These are phyloP conservation scores for Mycena sp. DNA, from an alignment of 1,284 basidiomycete species.

Conservation along the genomic window DNA sequence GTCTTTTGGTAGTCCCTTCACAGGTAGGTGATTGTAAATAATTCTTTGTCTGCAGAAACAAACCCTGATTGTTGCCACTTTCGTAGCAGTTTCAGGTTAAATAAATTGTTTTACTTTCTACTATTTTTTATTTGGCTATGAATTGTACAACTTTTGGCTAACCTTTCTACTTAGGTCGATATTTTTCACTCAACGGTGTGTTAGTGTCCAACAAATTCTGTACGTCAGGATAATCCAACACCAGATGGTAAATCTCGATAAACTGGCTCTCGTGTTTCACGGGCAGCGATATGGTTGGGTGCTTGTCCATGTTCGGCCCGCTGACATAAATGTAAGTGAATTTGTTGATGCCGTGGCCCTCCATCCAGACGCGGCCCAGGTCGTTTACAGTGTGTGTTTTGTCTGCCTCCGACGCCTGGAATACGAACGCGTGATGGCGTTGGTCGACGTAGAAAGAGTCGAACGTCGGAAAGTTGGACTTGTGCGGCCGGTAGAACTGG, in stretches of 20 bases:
- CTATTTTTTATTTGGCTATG: too few relatives aligned
- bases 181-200: too few relatives aligned
- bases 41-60: too few relatives aligned
- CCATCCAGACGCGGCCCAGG: not conserved
- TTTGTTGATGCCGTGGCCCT: constrained; percentile 2
- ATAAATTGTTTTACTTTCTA: too few relatives aligned
- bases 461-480: constrained; percentile 7
- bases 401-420: constrained; percentile 11
- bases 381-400: constrained; percentile 2
- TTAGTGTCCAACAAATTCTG: constrained; percentile 7
- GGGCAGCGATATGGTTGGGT: constrained; percentile 12
- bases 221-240: constrained; percentile 10
- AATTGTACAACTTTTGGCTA: too few relatives aligned
- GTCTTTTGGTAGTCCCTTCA: too few relatives aligned
- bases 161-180: too few relatives aligned
- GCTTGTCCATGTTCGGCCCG: constrained; percentile 11
- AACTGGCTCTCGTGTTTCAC: constrained; percentile 5
- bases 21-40: too few relatives aligned
- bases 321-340: constrained; percentile 9
- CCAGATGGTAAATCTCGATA: constrained; percentile 7
- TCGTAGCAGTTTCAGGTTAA: too few relatives aligned
- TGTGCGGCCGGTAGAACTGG: constrained; percentile 7
- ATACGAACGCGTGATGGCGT: not conserved
- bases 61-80: too few relatives aligned
- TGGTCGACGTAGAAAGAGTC: constrained; percentile 7